Evolutionary conservation across 768 basidiomycete genomes (phyloP), one percentile per base, ranked within the genome.

Genomic region (Calocera cornea): DNA sequence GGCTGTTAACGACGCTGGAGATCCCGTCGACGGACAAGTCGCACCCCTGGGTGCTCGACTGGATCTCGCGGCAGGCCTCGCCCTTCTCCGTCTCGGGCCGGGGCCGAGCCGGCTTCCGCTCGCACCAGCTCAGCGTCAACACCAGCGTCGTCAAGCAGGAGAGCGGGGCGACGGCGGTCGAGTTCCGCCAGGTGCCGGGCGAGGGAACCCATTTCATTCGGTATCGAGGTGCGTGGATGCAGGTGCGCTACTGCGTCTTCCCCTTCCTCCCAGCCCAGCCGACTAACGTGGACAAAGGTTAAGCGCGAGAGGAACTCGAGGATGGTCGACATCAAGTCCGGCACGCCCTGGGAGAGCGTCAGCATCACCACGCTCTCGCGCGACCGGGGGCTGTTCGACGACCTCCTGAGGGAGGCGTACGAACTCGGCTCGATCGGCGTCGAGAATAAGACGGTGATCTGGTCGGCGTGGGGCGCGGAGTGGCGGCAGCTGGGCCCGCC

Each of bases 401-500:
- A 80, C 47, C 80, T 99, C 5, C 85, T 99, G 2, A 77, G 83
- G 1, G 95, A 99, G 75, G 95, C 97, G n/a, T 83, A 92, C 65
- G 87, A 91, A 73, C 80, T 95, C 41, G 95, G 93, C 0, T 83
- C 95, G 80, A 83, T 80, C 34, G 87, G 84, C 0, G 89, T 93
- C 69, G 92, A 95, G 75, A 95, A 95, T 64, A 94, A 94, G 73
- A 91, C 95, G 10, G 90, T 98, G 67, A 89, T 99, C 68, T 90
- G 95, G 72, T 97, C 94, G 0, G 92, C 95, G 2, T 97, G 95
- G 93, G 93, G 93, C 0, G 88, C 87, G 34, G 94, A 97, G 72
- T 99, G 97, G 97, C 83, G 86, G 69, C 93, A 91, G 8, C 97
- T 99, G 74, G 97, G 97, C 7, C 88, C 88, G 72, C 94, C 97